These are phyloP conservation scores for Colletotrichum sp. DNA, from an alignment of 2,329 filamentous ascomycete species.

Conservation along the genomic window DNA sequence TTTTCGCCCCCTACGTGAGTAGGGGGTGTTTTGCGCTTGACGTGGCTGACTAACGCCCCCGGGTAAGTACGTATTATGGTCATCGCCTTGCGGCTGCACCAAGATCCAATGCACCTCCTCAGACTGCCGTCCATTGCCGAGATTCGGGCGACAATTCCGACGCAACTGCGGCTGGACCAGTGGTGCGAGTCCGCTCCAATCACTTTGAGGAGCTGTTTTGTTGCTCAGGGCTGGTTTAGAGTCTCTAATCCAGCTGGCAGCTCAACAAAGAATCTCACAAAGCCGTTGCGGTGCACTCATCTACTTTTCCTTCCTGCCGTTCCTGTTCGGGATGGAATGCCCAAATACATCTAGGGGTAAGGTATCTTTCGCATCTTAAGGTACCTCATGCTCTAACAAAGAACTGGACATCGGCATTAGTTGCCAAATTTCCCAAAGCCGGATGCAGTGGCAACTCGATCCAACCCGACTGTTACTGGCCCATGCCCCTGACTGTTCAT, in stretches of 20 bases:
- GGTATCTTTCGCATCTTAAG: background rate
- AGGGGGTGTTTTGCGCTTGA: too few species aligned
- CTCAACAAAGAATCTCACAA: background rate
- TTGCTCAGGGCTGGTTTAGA: background rate
- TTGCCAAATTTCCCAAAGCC: background rate
- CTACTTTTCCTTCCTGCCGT: background rate
- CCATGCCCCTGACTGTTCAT: background rate
- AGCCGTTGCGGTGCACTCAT: background rate
- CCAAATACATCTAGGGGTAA: background rate
- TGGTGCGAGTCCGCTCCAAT: background rate
- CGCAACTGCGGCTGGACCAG: background rate
- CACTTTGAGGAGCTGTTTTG: background rate
- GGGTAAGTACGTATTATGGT: background rate
- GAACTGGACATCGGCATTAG: background rate
- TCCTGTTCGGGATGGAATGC: background rate
- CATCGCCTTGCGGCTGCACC: background rate
- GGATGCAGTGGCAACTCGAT: background rate
- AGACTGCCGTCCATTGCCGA: background rate
- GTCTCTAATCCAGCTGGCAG: background rate
- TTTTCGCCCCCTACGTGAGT: too few species aligned
- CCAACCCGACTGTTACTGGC: background rate
- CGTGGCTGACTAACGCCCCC: too few species aligned
- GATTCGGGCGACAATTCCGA: constrained; percentile 8
- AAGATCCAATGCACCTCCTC: background rate
- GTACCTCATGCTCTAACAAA: background rate